Base-by-base conservation (phyloP, 139 green algal species). In the Chlorella sp. region DNA sequence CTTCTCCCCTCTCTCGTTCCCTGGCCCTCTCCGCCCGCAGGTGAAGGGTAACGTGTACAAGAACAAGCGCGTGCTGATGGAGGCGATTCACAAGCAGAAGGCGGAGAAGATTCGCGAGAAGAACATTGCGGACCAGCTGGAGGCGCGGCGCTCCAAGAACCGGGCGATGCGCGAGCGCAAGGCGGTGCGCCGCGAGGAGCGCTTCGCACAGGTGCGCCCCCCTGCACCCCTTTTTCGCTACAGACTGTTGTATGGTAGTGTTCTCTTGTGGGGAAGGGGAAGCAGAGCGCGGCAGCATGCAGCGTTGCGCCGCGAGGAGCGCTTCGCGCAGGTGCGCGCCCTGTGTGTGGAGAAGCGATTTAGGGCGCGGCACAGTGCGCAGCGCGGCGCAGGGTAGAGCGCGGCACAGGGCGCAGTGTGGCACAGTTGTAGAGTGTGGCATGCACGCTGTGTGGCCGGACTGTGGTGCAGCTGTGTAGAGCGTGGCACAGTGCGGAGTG, bases 1-100 rank as follows among this genome's bases (percentile, higher is more conserved):
- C 48, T 57, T 57, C 48, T 9, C 48, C 48, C n/a, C 11, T 14
- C 64, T 73, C 22, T 3, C 64, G 64, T 14, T 73, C n/a, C n/a
- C n/a, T n/a, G n/a, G n/a, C n/a, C n/a, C n/a, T 7, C 24, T 26
- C 64, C 2, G 7, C 64, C 64, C 91, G 85, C 95, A 97, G 95
- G 96, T 98, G 48, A 99, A 99, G 97, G 98, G 98, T 97, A 99
- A 99, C 94, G 96, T 99, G 92, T 99, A 97, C 97, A 99, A 99
- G 97, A 99, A 99, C 96, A 99, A 99, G 96, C 96, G 98, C 85
- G 98, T 99, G 93, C 95, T 99, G 77, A 99, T 99, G 94, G 98
- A 99, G 95, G 96, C 97, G 79, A 99, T 99, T 89, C 98, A 99
- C 97, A 98, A 98, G 94, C 94, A 98, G 93, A 99, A 99, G 97